Percentiles rank a stretch among this genome's conserved stretches.
Conservation (phyloP, 768 basidiomycete genomes). For the Rhizopogon vesiculosus region DNA sequence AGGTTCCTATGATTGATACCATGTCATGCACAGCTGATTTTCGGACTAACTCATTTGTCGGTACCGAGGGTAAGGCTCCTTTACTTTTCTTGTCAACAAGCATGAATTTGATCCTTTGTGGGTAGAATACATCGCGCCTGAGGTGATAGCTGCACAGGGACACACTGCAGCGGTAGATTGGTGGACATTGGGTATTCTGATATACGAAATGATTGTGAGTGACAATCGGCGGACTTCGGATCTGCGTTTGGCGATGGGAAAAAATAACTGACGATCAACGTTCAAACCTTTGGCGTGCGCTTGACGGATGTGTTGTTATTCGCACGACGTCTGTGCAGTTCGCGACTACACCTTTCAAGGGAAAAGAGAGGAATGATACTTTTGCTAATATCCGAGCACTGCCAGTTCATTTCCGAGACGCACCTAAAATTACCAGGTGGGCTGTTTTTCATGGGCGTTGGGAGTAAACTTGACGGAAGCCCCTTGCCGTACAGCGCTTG, state of each 20-base stretch:
- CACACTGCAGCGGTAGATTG: constrained; percentile 99
- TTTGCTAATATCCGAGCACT: constrained; percentile 92
- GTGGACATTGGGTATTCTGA: constrained; percentile 98
- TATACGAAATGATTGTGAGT: constrained; percentile 98
- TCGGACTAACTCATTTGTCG: constrained; percentile 98
- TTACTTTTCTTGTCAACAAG: neutral
- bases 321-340: constrained; percentile 49
- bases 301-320: constrained; percentile 5
- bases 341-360: constrained; percentile 99
- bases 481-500: constrained; percentile 51
- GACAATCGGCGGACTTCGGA: constrained; percentile 13
- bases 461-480: constrained; percentile 8
- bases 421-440: constrained; percentile 72
- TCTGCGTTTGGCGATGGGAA: constrained; percentile 12
- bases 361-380: constrained; percentile 88
- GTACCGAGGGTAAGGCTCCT: constrained; percentile 80
- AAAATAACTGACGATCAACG: constrained; percentile 30
- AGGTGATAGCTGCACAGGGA: constrained; percentile 94
- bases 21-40: constrained; percentile 97
- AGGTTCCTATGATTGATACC: constrained; percentile 94
- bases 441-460: constrained; percentile 21
- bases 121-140: constrained; percentile 97
- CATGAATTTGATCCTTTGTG: neutral
- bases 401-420: constrained; percentile 83
- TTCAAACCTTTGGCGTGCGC: constrained; percentile 12